phyloP scores from a whole-genome alignment of 306 rosid genomes.

The Corylus avellana region DNA sequence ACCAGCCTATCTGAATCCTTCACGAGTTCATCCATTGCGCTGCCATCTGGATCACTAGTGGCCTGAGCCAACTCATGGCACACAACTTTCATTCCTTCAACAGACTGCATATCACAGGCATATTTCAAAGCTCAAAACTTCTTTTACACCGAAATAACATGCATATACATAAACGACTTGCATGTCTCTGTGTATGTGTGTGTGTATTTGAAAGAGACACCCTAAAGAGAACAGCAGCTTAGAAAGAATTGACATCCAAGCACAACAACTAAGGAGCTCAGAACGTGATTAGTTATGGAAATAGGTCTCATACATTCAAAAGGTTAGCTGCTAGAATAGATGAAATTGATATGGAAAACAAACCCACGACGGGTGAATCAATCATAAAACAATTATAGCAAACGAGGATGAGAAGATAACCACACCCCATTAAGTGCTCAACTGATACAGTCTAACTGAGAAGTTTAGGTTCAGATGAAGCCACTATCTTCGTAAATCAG shows the following conservation, averaged over 20 bases:
- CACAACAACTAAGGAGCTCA: neutral
- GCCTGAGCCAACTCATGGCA: slow-evolving; percentile 98
- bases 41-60: slow-evolving; percentile 84
- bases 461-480: neutral
- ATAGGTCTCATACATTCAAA: neutral
- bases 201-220: neutral
- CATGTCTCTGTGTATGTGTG: neutral
- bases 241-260: neutral
- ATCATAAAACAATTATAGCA: neutral
- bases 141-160: neutral
- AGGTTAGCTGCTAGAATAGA: neutral
- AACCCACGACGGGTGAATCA: neutral
- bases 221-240: neutral
- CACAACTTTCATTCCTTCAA: slow-evolving; percentile 98
- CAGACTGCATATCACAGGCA: slow-evolving; percentile 64
- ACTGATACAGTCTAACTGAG: too few relatives aligned
- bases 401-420: neutral
- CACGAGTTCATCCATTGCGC: slow-evolving; percentile 82
- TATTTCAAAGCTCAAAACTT: slow-evolving; percentile 25
- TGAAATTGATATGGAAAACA: neutral
- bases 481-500: neutral
- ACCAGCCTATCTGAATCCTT: slow-evolving; percentile 93
- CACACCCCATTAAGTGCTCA: neutral
- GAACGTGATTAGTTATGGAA: neutral
- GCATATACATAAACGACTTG: neutral